A percentile compares a stretch with the other conserved stretches of the same genome.
These are phyloP conservation scores for Zasmidium cellare DNA, from an alignment of 2,329 filamentous ascomycete genomes.

Conservation along the genomic window DNA sequence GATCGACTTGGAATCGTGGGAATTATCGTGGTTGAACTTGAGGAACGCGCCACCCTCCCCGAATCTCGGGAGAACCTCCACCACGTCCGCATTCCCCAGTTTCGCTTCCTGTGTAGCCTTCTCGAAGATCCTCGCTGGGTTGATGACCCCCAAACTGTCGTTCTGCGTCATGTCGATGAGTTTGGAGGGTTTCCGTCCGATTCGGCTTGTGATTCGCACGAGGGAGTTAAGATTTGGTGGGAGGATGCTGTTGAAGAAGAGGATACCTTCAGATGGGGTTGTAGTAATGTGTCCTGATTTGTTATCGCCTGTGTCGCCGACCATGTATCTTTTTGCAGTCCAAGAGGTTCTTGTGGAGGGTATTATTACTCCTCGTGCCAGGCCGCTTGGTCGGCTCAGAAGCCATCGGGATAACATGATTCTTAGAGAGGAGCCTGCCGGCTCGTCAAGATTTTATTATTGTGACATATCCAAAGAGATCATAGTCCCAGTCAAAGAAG, in stretches of 20 bases:
- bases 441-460: too few species aligned
- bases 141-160: slow-evolving; percentile 46
- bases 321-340: slow-evolving; percentile 14
- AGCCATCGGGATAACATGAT: background rate
- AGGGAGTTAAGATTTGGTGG: slow-evolving; percentile 72
- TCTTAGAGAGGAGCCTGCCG: background rate
- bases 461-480: too few species aligned
- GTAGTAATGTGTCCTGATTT: slow-evolving; percentile 81
- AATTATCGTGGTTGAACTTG: slow-evolving; percentile 68
- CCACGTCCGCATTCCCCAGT: slow-evolving; percentile 60
- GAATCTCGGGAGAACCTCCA: slow-evolving; percentile 77
- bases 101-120: slow-evolving; percentile 35
- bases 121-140: slow-evolving; percentile 57
- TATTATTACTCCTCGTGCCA: background rate
- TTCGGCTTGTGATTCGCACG: slow-evolving; percentile 52
- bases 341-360: too few species aligned
- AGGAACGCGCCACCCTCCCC: slow-evolving; percentile 94
- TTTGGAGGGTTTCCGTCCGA: slow-evolving; percentile 27
- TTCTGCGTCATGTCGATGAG: slow-evolving; percentile 11
- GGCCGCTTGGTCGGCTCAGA: background rate
- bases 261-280: slow-evolving; percentile 72
- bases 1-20: slow-evolving; percentile 52
- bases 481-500: too few species aligned
- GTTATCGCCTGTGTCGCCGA: slow-evolving; percentile 41
- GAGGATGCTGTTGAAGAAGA: slow-evolving; percentile 92